These are phyloP conservation scores for Vigna unguiculata DNA, from an alignment of 306 rosid genomes.

Conservation along the genomic window DNA sequence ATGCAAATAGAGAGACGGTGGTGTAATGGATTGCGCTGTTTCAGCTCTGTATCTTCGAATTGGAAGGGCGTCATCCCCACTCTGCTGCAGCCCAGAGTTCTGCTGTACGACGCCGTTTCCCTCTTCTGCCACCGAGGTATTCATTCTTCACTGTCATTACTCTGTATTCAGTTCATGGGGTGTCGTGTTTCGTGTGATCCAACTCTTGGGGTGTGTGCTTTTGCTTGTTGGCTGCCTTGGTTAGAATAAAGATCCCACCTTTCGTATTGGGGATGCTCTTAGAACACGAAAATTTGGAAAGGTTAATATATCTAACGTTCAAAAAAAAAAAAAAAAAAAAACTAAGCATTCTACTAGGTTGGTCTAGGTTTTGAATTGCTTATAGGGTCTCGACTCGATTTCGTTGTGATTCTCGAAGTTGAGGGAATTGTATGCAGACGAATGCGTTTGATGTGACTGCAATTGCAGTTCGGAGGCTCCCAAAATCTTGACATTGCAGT, in stretches of 20 bases:
- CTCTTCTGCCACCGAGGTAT: conserved; percentile 81
- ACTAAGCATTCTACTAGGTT: neutral
- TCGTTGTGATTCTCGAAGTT: neutral
- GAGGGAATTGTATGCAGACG: neutral
- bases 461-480: too few species aligned
- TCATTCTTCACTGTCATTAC: neutral
- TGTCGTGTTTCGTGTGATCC: neutral
- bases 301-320: neutral
- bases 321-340: neutral
- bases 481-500: neutral
- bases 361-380: neutral
- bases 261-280: neutral
- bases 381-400: neutral
- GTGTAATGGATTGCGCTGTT: conserved; percentile 37
- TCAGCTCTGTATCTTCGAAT: conserved; percentile 34
- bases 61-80: conserved; percentile 39
- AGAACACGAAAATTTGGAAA: conserved; percentile 25
- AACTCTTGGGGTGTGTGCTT: neutral
- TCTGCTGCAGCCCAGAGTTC: conserved; percentile 78
- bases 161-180: neutral
- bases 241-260: neutral
- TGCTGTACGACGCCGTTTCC: conserved; percentile 79
- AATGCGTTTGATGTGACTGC: neutral
- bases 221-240: neutral
- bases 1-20: conserved; percentile 29